Evolutionary conservation across 2,329 filamentous ascomycete species (phyloP).

Genomic region (Aspergillus proliferans): DNA sequence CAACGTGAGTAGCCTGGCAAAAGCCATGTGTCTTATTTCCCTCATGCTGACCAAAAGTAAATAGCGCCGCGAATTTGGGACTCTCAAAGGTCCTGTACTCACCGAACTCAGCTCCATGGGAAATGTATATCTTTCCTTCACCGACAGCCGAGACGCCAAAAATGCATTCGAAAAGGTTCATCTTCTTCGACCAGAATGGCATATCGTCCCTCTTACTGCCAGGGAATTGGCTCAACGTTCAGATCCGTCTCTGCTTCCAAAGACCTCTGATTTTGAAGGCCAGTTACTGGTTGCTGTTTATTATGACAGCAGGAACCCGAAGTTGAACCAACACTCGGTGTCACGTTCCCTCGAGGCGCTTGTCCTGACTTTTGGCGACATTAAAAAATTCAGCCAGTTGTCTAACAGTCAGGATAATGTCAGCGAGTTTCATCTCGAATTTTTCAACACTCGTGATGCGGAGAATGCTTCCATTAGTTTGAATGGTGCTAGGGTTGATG

Average conservation of each 20-base stretch:
- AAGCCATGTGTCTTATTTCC: neutral
- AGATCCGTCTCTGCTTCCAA: conserved; percentile 19
- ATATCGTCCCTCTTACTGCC: conserved; percentile 40
- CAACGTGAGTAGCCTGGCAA: conserved; percentile 25
- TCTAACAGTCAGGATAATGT: conserved; percentile 23
- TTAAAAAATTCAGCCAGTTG: conserved; percentile 30
- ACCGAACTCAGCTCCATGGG: conserved; percentile 31
- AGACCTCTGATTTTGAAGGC: conserved; percentile 47
- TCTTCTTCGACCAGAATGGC: conserved; percentile 43
- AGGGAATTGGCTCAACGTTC: conserved; percentile 40
- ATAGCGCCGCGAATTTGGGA: conserved; percentile 29
- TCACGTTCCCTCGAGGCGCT: conserved; percentile 46
- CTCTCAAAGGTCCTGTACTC: conserved; percentile 34
- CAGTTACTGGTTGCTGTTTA: conserved; percentile 50
- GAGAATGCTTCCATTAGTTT: conserved; percentile 30
- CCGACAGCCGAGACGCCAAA: conserved; percentile 56
- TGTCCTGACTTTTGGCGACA: conserved; percentile 31
- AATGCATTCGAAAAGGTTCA: conserved; percentile 45
- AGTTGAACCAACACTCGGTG: conserved; percentile 22
- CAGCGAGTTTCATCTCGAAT: conserved; percentile 35
- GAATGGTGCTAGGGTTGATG: conserved; percentile 30
- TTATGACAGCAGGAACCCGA: conserved; percentile 24
- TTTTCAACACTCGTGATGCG: conserved; percentile 32
- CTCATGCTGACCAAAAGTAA: conserved; percentile 1
- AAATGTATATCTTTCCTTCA: conserved; percentile 51